Evolutionary conservation across 345 rosid genomes (phyloP).

Genomic region (Diplotaxis tenuifolia): DNA sequence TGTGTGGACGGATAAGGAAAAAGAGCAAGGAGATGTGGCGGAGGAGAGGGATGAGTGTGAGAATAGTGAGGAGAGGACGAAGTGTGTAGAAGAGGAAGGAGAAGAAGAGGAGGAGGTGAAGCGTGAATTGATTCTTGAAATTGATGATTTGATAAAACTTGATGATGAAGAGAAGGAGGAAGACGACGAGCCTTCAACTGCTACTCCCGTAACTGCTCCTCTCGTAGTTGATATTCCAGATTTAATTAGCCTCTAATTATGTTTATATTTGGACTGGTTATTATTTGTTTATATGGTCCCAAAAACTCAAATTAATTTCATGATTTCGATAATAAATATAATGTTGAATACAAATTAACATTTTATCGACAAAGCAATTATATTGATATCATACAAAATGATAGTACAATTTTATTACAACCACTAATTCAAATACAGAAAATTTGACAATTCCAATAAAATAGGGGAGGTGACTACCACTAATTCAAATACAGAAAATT

Average conservation of each 20-base stretch:
- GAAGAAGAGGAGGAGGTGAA: not conserved
- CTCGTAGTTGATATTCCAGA: slow-evolving; percentile 26
- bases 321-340: not conserved
- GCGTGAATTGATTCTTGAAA: not conserved
- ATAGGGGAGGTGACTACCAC: too few species aligned
- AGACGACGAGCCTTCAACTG: not conserved
- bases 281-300: not conserved
- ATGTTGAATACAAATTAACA: not conserved
- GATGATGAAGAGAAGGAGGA: not conserved
- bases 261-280: not conserved
- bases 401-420: too few species aligned
- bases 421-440: too few species aligned
- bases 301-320: not conserved
- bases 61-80: not conserved
- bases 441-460: too few species aligned
- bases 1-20: slow-evolving; percentile 30
- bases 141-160: slow-evolving; percentile 19
- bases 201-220: not conserved
- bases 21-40: not conserved
- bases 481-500: not conserved
- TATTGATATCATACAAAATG: too few species aligned
- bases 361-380: not conserved
- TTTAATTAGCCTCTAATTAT: slow-evolving; percentile 34
- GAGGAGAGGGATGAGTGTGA: not conserved
- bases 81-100: not conserved